Evolutionary conservation across 2,329 filamentous ascomycete genomes (phyloP).

Genomic region (Penicillium oxalicum): DNA sequence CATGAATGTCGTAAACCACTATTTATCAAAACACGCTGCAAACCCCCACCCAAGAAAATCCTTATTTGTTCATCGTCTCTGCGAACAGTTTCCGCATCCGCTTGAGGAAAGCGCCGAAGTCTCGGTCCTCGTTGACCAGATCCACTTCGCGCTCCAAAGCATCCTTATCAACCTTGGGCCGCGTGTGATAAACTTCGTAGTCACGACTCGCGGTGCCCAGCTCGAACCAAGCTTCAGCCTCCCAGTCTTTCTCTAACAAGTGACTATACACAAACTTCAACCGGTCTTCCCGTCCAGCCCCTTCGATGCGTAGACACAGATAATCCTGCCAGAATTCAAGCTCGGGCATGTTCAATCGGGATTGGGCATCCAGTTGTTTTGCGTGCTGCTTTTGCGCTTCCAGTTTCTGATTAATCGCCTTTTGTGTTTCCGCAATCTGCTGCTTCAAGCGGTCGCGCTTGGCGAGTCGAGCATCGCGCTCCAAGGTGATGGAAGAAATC

Average conservation of each 20-base stretch:
- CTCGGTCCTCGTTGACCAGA: constrained; percentile 54
- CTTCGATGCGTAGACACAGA: constrained; percentile 82
- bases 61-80: constrained; percentile 43
- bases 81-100: constrained; percentile 57
- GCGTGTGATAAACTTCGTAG: constrained; percentile 74
- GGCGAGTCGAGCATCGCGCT: constrained; percentile 50
- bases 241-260: constrained; percentile 80
- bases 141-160: constrained; percentile 52
- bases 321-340: constrained; percentile 94
- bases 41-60: no score
- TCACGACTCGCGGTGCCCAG: constrained; percentile 73
- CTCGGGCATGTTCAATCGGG: constrained; percentile 84
- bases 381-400: constrained; percentile 49
- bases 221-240: constrained; percentile 89
- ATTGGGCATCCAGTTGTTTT: constrained; percentile 71
- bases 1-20: constrained; percentile 12
- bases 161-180: constrained; percentile 58
- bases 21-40: not conserved
- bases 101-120: constrained; percentile 56
- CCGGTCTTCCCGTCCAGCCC: constrained; percentile 73
- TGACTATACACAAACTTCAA: constrained; percentile 87
- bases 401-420: constrained; percentile 41
- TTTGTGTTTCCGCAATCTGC: constrained; percentile 49
- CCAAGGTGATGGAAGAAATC: constrained; percentile 51
- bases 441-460: constrained; percentile 52